A percentile compares a stretch with the other conserved stretches of the same genome.
Evolutionary conservation across 2,329 filamentous ascomycete genomes (phyloP).

Genomic region (Botrytis byssoidea): DNA sequence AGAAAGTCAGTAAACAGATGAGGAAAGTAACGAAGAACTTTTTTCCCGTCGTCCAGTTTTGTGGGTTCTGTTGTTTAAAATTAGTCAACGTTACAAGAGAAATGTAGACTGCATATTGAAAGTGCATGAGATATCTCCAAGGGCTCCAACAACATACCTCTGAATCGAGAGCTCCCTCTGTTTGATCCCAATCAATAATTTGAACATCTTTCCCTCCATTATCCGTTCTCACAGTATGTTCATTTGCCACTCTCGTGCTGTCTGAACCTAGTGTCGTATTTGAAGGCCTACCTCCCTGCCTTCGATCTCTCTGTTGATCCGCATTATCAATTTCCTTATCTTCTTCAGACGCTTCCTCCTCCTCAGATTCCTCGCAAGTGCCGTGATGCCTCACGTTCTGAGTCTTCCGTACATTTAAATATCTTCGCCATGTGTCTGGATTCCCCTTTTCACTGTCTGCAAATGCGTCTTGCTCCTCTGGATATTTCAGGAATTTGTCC

Average conservation of each 20-base stretch:
- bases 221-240: constrained; percentile 42
- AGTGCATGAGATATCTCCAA: background rate
- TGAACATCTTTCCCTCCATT: constrained; percentile 42
- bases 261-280: background rate
- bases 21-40: constrained; percentile 46
- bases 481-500: background rate
- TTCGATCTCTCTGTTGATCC: background rate
- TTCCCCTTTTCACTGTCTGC: background rate
- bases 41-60: constrained; percentile 50
- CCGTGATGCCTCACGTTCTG: constrained; percentile 1
- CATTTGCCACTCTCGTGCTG: background rate
- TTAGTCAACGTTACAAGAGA: background rate
- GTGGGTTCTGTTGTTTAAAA: constrained; percentile 48
- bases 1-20: constrained; percentile 57
- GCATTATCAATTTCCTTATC: background rate
- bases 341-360: background rate
- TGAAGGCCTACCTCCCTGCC: background rate
- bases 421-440: background rate
- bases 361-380: background rate
- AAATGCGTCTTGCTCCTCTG: background rate
- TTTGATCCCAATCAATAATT: constrained; percentile 44
- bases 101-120: background rate
- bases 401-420: constrained; percentile 1
- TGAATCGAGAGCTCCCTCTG: constrained; percentile 50
- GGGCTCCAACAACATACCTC: constrained; percentile 37